Conservation (phyloP, 352 stramenopile genomes). For the Plasmopara viticola region DNA sequence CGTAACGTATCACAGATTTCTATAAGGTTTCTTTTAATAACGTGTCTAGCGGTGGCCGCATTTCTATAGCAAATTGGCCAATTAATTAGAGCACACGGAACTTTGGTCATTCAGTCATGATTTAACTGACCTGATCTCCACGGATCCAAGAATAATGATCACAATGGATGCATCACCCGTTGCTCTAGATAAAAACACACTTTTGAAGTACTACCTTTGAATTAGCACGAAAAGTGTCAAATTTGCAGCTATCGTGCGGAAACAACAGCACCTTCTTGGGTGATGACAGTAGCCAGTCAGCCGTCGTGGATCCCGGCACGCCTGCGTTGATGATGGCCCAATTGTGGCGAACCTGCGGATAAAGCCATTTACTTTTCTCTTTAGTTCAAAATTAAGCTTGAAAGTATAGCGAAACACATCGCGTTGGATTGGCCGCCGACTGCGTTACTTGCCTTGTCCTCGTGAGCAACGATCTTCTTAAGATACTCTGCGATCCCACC, state of each 20-base stretch:
- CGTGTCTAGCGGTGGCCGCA: slow-evolving; percentile 13
- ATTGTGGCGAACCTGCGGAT: slow-evolving; percentile 56
- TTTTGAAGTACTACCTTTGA: slow-evolving; percentile 55
- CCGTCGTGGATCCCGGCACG: slow-evolving; percentile 50
- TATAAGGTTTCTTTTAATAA: slow-evolving; percentile 58
- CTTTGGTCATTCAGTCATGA: background rate
- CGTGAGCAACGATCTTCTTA: slow-evolving; percentile 32
- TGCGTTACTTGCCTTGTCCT: slow-evolving; percentile 48
- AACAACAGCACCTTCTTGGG: slow-evolving; percentile 39
- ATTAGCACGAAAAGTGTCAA: background rate
- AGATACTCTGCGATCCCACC: slow-evolving; percentile 56
- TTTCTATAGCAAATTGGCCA: slow-evolving; percentile 18
- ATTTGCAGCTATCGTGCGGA: slow-evolving; percentile 1
- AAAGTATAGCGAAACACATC: background rate
- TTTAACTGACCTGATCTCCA: slow-evolving; percentile 39
- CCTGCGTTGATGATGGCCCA: slow-evolving; percentile 80
- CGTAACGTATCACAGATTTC: slow-evolving; percentile 69
- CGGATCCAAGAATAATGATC: slow-evolving; percentile 70
- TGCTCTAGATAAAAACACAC: slow-evolving; percentile 49
- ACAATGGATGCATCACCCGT: slow-evolving; percentile 71
- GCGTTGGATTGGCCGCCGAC: background rate
- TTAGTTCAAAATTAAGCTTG: background rate
- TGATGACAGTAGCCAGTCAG: slow-evolving; percentile 59
- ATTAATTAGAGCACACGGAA: too few relatives aligned
- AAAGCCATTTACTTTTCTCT: slow-evolving; percentile 11